Evolutionary conservation across 345 rosid species (phyloP).

Genomic region (Salix caprea): DNA sequence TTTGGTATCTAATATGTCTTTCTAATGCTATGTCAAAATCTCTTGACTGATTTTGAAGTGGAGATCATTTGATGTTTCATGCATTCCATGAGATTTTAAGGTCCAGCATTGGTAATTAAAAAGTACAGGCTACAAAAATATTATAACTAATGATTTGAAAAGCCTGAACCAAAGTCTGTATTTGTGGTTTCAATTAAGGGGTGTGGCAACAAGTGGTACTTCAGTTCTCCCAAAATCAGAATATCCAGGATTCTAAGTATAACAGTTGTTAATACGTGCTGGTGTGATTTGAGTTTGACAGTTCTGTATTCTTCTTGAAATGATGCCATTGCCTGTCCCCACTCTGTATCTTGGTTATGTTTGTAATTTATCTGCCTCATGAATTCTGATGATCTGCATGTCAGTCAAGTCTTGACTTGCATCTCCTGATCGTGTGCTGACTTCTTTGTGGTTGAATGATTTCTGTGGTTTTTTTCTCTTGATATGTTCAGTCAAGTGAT

Average conservation of each 20-base stretch:
- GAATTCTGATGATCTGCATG: not conserved
- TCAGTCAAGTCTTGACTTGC: not conserved
- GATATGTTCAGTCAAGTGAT: conserved; percentile 59
- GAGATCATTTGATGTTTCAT: not conserved
- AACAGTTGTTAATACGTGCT: not conserved
- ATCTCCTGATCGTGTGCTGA: not conserved
- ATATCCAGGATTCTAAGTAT: not conserved
- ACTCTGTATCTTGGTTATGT: not conserved
- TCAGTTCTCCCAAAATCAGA: not conserved
- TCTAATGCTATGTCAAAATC: not conserved
- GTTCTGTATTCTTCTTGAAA: not conserved
- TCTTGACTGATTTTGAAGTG: not conserved
- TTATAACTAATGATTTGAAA: not conserved
- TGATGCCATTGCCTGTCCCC: not conserved
- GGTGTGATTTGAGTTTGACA: not conserved
- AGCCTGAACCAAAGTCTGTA: not conserved
- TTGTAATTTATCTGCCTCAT: not conserved
- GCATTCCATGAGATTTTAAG: not conserved
- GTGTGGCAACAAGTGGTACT: not conserved
- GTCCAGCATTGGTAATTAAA: not conserved
- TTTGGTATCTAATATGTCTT: not conserved
- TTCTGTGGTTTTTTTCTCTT: conserved; percentile 4
- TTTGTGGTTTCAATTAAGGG: not conserved
- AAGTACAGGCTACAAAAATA: not conserved
- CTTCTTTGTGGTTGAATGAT: not conserved